Conservation (phyloP, 768 basidiomycete genomes). For the Plicaturopsis crispa region DNA sequence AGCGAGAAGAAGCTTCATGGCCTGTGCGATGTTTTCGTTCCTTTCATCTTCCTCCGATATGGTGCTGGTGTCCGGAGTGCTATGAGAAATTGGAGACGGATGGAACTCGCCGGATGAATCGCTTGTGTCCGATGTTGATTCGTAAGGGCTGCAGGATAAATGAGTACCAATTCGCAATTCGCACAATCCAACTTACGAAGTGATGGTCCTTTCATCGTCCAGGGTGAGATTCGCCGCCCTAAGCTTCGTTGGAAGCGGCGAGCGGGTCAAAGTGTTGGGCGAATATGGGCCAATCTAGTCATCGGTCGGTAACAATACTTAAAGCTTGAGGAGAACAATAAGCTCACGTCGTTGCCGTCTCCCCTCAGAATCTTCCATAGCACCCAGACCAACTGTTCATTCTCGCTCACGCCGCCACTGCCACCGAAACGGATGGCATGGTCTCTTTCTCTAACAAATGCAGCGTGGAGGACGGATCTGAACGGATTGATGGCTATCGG, state of each 20-base stretch:
- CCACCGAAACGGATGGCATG: slow-evolving; percentile 45
- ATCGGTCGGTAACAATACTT: slow-evolving; percentile 1
- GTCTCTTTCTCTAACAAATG: slow-evolving; percentile 63
- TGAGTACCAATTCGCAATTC: neutral
- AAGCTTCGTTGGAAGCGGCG: slow-evolving; percentile 69
- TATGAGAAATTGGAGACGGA: neutral
- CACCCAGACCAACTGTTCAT: slow-evolving; percentile 80
- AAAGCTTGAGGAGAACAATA: neutral
- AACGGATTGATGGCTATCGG: slow-evolving; percentile 79
- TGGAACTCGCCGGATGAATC: neutral
- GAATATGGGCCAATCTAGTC: slow-evolving; percentile 77
- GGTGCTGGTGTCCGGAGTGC: slow-evolving; percentile 13
- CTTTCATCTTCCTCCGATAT: slow-evolving; percentile 45
- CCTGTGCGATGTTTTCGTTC: slow-evolving; percentile 52
- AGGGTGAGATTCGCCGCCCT: slow-evolving; percentile 64
- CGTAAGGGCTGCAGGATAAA: neutral
- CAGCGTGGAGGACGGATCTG: slow-evolving; percentile 61
- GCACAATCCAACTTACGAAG: too few relatives aligned
- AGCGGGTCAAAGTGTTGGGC: slow-evolving; percentile 64
- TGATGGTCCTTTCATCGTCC: slow-evolving; percentile 57
- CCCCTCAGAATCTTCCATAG: slow-evolving; percentile 83
- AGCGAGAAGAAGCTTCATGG: slow-evolving; percentile 59
- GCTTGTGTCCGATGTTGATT: too few relatives aligned
- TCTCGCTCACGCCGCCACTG: slow-evolving; percentile 42
- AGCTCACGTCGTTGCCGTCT: slow-evolving; percentile 65